phyloP scores from a whole-genome alignment of 495 filamentous ascomycete species.

The Talaromyces proteolyticus region DNA sequence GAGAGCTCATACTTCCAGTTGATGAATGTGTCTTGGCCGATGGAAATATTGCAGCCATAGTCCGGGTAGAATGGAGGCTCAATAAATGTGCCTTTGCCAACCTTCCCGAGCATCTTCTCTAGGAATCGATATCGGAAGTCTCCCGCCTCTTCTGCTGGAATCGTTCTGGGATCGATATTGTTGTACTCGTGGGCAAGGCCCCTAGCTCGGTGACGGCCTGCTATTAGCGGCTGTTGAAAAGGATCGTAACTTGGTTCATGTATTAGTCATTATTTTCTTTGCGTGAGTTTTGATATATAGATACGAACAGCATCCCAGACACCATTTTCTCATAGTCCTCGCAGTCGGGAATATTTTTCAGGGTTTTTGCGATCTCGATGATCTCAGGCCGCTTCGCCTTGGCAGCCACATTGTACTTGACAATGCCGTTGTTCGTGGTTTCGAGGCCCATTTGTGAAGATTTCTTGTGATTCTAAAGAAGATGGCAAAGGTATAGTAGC shows the following conservation, averaged over 20 bases:
- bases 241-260: background rate
- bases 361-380: too few species aligned
- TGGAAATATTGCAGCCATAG: conserved; percentile 35
- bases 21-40: conserved; percentile 32
- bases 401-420: too few species aligned
- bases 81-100: background rate
- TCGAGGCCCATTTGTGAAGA: too few species aligned
- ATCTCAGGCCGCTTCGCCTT: too few species aligned
- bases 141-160: background rate
- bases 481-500: too few species aligned
- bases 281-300: too few species aligned
- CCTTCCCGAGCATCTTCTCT: background rate
- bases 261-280: background rate
- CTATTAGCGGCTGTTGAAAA: background rate
- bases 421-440: too few species aligned
- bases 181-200: background rate
- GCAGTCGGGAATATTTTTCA: too few species aligned
- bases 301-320: background rate
- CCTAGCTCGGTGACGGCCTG: background rate
- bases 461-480: too few species aligned
- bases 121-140: background rate
- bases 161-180: background rate
- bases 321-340: background rate
- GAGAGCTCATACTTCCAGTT: conserved; percentile 29
- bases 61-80: conserved; percentile 34